Base-by-base conservation (phyloP, 2,329 filamentous ascomycete genomes). In the Penicillium occitanis region DNA sequence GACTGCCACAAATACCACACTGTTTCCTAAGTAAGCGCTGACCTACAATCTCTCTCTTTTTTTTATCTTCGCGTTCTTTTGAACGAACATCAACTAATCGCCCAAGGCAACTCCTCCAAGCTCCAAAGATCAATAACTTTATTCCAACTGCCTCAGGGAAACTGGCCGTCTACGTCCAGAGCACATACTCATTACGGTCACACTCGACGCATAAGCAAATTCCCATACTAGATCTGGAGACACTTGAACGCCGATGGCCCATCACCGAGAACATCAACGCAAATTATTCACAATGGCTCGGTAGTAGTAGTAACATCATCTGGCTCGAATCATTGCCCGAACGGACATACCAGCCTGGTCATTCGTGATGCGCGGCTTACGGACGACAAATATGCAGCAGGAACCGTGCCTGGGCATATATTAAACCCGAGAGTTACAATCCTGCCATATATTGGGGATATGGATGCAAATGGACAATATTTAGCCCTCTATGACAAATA, bases 81-180 rank as follows among this genome's bases (percentile, higher is more conserved):
- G 57, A 60, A 30, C 0, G 22, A n/a, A 19, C 8, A 2, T 30
- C 1, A 60, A 30, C 22, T 60, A n/a, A 44, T 46, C 46, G 11
- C 8, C 7, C 1, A 19, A 60, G 57, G 57, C 22, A 37, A 60
- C 37, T 60, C n/a, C 37, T 60, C 25, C 22, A 33, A 60, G 25
- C 22, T 10, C 57, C 37, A 14, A 30, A 33, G 5, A 60, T 44
- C 14, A 13, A n/a, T 44, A 25, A 60, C 11, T 14, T 22, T 33
- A n/a, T 33, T 44, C 35, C 37, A 60, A 14, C 46, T 8, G 37
- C 57, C 8, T 13, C 22, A 46, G 37, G 55, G 37, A 46, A 19
- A 60, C 57, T 60, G 13, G 57, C 13, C 40, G 22, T 44, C 57
- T 60, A 60, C 14, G 22, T 60, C 6, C 37, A 60, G 35, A 60